Evolutionary conservation across 371 early-diverging fungal genomes (phyloP).

Genomic region (Phascolomyces articulosus): DNA sequence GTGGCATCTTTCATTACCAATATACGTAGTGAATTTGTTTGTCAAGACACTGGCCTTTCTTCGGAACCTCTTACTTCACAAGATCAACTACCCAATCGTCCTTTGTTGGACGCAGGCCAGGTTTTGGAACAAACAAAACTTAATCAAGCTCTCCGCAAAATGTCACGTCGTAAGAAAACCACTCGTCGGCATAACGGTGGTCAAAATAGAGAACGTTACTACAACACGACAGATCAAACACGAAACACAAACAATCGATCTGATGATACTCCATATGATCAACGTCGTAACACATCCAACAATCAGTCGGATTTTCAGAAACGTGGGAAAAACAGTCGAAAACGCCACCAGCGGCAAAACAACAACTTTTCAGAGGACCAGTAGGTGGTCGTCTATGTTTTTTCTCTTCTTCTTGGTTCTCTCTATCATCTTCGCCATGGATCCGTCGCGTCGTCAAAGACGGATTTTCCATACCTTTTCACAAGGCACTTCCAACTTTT

Average conservation of each 20-base stretch:
- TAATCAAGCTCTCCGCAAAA: neutral
- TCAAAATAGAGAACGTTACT: neutral
- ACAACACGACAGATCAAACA: neutral
- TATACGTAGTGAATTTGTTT: neutral
- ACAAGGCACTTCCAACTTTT: neutral
- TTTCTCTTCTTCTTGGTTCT: neutral
- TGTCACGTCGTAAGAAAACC: neutral
- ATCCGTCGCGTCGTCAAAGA: neutral
- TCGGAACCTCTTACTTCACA: neutral
- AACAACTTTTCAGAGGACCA: neutral
- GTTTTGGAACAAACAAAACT: neutral
- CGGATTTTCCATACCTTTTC: conserved; percentile 1
- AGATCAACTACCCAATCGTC: neutral
- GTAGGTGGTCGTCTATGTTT: neutral
- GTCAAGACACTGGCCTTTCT: neutral
- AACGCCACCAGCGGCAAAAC: neutral
- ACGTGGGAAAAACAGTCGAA: neutral
- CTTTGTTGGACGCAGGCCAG: neutral
- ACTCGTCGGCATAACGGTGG: neutral
- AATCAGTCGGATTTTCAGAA: neutral
- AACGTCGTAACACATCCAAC: neutral
- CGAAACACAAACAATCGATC: neutral
- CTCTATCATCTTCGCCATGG: neutral
- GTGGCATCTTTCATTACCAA: neutral
- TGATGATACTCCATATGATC: neutral